Conservation (phyloP, 306 rosid genomes). For the Parietaria judaica region DNA sequence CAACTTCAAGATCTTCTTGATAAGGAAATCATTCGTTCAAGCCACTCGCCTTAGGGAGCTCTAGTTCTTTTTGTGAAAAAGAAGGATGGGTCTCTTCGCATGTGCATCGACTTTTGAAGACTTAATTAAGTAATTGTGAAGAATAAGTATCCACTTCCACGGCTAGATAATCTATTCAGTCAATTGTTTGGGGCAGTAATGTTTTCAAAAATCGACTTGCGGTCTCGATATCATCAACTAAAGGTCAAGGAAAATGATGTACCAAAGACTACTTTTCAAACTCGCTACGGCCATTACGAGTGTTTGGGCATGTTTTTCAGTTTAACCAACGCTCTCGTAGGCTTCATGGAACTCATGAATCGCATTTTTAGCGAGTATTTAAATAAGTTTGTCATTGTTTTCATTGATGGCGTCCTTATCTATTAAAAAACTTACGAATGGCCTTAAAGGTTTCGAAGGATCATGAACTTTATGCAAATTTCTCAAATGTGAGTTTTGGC, state of each 20-base stretch:
- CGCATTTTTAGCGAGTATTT: not conserved
- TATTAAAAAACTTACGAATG: not conserved
- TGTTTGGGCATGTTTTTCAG: not conserved
- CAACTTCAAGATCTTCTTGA: not conserved
- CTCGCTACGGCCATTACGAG: not conserved
- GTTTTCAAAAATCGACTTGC: not conserved
- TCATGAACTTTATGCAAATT: not conserved
- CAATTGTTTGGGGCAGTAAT: not conserved
- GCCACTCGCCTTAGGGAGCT: not conserved
- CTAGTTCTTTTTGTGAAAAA: not conserved
- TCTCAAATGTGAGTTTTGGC: not conserved
- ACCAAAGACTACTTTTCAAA: not conserved
- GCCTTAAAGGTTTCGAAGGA: not conserved
- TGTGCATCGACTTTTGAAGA: not conserved
- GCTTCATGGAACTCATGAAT: not conserved
- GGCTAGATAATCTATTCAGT: not conserved
- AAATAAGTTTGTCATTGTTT: not conserved
- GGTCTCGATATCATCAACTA: not conserved
- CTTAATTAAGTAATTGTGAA: not conserved
- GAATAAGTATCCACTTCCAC: not conserved
- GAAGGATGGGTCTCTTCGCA: not conserved
- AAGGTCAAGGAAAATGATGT: not conserved
- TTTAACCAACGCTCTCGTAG: not conserved
- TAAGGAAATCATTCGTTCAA: not conserved
- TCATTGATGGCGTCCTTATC: not conserved